Evolutionary conservation across 306 rosid genomes (phyloP).

Genomic region (Casuarina cunninghamiana): DNA sequence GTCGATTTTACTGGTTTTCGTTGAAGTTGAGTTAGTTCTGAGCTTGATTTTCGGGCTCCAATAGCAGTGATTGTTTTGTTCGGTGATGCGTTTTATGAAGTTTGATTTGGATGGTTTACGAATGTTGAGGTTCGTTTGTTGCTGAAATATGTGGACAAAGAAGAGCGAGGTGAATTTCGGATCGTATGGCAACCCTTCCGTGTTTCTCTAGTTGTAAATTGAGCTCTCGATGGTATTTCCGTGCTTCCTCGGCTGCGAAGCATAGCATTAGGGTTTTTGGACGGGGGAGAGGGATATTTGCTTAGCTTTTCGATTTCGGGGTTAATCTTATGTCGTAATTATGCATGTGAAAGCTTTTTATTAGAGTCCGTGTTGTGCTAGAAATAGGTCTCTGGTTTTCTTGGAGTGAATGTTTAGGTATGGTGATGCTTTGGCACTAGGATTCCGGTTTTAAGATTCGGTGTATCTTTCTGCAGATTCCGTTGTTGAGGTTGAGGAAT

Average conservation of each 20-base stretch:
- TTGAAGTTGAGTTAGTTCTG: not conserved
- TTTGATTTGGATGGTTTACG: not conserved
- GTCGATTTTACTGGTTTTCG: not conserved
- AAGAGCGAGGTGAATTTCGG: not conserved
- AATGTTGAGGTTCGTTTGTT: slow-evolving; percentile 19
- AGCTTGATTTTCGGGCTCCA: not conserved
- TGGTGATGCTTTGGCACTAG: not conserved
- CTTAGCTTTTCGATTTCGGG: not conserved
- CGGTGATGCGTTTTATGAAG: not conserved
- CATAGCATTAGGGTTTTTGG: slow-evolving; percentile 29
- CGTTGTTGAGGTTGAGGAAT: slow-evolving; percentile 17
- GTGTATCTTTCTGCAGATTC: slow-evolving; percentile 28
- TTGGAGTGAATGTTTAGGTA: not conserved
- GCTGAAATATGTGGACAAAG: not conserved
- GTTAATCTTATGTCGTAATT: not conserved
- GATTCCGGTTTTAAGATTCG: not conserved
- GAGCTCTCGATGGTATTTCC: not conserved
- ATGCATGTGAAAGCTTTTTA: not conserved
- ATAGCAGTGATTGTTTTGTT: not conserved
- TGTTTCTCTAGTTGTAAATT: not conserved
- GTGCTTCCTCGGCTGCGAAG: slow-evolving; percentile 9
- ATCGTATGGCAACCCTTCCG: not conserved
- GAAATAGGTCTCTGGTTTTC: not conserved
- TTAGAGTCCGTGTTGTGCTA: not conserved
- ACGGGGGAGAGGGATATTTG: not conserved